These are phyloP conservation scores for Peterozyma toletana DNA, from an alignment of 805 yeast genomes.

Conservation along the genomic window DNA sequence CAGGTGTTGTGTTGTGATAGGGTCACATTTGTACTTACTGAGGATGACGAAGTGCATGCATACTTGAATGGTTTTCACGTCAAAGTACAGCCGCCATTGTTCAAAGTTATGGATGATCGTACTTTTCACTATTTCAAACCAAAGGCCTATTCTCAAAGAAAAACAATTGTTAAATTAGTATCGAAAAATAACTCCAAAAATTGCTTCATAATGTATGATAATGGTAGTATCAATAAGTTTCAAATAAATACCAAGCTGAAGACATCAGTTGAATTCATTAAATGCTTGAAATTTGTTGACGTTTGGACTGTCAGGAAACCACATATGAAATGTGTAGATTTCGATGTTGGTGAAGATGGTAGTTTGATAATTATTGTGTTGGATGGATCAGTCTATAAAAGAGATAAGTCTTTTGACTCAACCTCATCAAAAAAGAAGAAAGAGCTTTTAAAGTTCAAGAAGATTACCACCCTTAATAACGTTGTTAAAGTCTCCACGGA, in stretches of 20 bases:
- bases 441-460: constrained; percentile 42
- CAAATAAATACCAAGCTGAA: constrained; percentile 15
- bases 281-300: constrained; percentile 34
- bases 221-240: constrained; percentile 50
- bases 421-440: constrained; percentile 8
- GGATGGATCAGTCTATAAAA: constrained; percentile 60
- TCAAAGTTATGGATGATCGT: constrained; percentile 26
- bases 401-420: constrained; percentile 22
- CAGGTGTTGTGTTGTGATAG: constrained; percentile 59
- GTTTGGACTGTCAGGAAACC: constrained; percentile 60
- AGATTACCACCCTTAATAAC: constrained; percentile 46
- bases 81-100: constrained; percentile 30
- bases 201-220: constrained; percentile 44
- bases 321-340: constrained; percentile 54
- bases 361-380: constrained; percentile 59
- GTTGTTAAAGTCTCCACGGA: constrained; percentile 63
- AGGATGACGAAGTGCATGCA: constrained; percentile 53
- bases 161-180: constrained; percentile 22
- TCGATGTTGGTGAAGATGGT: constrained; percentile 64
- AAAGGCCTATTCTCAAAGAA: constrained; percentile 34
- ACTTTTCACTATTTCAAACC: constrained; percentile 51
- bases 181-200: constrained; percentile 31
- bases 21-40: constrained; percentile 60
- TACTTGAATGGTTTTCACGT: constrained; percentile 51
- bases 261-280: constrained; percentile 28